These are phyloP conservation scores for Colletotrichum sp. DNA, from an alignment of 2,329 filamentous ascomycete genomes.

Conservation along the genomic window DNA sequence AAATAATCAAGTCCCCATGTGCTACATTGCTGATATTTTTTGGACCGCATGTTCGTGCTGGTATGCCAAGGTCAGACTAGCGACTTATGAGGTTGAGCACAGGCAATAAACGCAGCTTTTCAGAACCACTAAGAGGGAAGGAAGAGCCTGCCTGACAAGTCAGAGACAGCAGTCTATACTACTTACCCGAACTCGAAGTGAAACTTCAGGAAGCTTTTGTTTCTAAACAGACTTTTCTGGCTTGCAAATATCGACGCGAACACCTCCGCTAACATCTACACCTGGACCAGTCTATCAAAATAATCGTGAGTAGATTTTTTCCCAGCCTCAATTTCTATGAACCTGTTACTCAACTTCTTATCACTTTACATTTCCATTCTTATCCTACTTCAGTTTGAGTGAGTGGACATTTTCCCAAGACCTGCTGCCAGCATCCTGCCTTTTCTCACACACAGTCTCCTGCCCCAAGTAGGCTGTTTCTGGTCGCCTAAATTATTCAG, in stretches of 20 bases:
- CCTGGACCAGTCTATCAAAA: not conserved
- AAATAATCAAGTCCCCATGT: not conserved
- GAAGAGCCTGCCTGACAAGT: not conserved
- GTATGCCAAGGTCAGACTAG: not conserved
- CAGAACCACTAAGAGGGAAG: not conserved
- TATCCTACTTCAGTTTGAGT: not conserved
- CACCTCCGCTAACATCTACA: not conserved
- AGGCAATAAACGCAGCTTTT: not conserved
- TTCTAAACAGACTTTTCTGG: not conserved
- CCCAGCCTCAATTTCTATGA: rapidly evolving
- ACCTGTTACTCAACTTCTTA: rapidly evolving
- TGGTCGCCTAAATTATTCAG: not conserved
- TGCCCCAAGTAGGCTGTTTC: not conserved
- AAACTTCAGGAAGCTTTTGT: not conserved
- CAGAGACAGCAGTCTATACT: not conserved
- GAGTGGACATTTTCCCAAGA: not conserved
- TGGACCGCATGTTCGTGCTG: not conserved
- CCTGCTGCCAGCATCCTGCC: not conserved
- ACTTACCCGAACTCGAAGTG: not conserved
- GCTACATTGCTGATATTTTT: not conserved
- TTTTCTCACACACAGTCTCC: not conserved
- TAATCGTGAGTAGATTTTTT: not conserved
- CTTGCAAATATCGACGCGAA: not conserved
- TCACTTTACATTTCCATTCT: not conserved
- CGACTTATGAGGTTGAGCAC: not conserved